Evolutionary conservation across 208 protist genomes (phyloP).

Genomic region (Leishmania tarentolae): DNA sequence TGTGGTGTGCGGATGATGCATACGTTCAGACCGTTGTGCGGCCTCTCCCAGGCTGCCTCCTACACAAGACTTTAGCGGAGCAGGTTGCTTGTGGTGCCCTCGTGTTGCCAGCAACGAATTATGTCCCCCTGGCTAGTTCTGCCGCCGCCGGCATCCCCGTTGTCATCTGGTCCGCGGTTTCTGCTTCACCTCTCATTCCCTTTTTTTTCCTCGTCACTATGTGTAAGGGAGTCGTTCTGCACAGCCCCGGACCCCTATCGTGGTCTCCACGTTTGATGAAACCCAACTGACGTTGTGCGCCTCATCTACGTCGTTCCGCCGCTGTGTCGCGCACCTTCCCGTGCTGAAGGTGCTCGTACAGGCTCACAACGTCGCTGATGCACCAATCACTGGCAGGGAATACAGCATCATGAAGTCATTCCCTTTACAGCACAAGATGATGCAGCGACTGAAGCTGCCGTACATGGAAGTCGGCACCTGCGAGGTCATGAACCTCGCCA

Average conservation of each 20-base stretch:
- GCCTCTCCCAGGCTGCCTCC: neutral
- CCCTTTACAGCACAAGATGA: constrained; percentile 77
- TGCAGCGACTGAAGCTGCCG: constrained; percentile 63
- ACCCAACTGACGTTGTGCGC: neutral
- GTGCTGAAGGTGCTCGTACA: neutral
- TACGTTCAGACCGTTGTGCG: neutral
- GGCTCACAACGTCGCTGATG: neutral
- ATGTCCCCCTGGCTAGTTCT: neutral
- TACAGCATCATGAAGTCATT: constrained; percentile 45
- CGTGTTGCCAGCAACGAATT: neutral
- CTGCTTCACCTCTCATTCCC: constrained; percentile 5
- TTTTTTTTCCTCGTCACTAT: no score
- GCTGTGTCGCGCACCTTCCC: neutral
- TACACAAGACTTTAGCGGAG: neutral
- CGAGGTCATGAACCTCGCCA: constrained; percentile 80
- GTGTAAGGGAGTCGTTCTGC: neutral
- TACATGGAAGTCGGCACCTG: constrained; percentile 74
- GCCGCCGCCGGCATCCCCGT: neutral
- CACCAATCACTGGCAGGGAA: neutral
- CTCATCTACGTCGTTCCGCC: neutral
- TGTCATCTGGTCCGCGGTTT: neutral
- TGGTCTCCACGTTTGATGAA: neutral
- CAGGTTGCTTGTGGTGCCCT: neutral
- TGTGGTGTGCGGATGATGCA: neutral
- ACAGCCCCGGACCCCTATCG: neutral